phyloP scores from a whole-genome alignment of 1,139 yeast species.

The Trichomonascaceae sp. region DNA sequence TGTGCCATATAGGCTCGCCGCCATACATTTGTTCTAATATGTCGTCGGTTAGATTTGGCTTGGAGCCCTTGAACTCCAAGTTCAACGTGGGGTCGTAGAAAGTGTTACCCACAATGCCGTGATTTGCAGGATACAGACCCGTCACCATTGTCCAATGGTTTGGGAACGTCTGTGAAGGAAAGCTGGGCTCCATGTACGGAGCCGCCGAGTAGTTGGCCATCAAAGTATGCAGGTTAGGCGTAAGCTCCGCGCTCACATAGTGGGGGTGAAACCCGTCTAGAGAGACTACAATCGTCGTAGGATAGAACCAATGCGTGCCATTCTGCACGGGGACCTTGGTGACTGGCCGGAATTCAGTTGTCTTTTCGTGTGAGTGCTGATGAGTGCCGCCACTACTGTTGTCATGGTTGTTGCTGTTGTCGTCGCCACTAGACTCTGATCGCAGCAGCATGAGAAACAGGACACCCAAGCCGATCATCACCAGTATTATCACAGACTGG shows the following conservation, averaged over 20 bases:
- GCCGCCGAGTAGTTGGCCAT: constrained; percentile 47
- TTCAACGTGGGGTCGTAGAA: constrained; percentile 51
- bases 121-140: constrained; percentile 70
- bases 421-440: background rate
- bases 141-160: constrained; percentile 88
- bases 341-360: constrained; percentile 2
- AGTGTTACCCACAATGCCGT: constrained; percentile 78
- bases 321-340: constrained; percentile 33
- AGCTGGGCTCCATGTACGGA: constrained; percentile 77
- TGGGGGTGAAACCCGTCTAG: constrained; percentile 90
- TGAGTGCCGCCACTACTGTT: background rate
- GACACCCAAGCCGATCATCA: constrained; percentile 3
- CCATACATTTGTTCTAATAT: constrained; percentile 64
- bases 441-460: constrained; percentile 1
- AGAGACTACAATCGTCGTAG: constrained; percentile 67
- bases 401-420: background rate
- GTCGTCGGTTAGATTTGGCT: constrained; percentile 42
- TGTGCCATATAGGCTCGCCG: constrained; percentile 81
- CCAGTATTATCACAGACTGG: constrained; percentile 1
- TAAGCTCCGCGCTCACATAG: constrained; percentile 49
- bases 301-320: constrained; percentile 60
- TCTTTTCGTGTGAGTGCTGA: background rate
- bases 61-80: constrained; percentile 51
- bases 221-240: constrained; percentile 59
- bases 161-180: constrained; percentile 83